Percentiles rank a stretch among this genome's conserved stretches.
phyloP scores from a whole-genome alignment of 352 stramenopile species.

The Pythium sukuiense region DNA sequence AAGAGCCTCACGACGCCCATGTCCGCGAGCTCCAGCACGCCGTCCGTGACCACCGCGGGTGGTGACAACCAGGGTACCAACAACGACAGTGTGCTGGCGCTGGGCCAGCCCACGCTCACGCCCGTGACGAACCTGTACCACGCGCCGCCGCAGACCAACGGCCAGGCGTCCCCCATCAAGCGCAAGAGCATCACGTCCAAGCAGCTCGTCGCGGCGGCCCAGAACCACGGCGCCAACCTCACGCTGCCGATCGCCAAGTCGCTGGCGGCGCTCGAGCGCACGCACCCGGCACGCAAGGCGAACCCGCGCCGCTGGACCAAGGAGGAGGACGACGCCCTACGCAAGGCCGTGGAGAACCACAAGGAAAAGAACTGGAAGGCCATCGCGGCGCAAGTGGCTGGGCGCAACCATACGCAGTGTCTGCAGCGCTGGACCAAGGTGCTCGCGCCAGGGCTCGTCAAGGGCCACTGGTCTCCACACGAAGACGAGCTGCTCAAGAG shows the following conservation, averaged over 20 bases:
- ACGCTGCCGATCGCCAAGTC: slow-evolving; percentile 33
- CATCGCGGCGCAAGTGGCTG: slow-evolving; percentile 85
- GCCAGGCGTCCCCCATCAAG: slow-evolving; percentile 62
- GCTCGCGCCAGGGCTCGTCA: slow-evolving; percentile 83
- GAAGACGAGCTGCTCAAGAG: slow-evolving; percentile 82
- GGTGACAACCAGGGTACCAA: slow-evolving; percentile 1
- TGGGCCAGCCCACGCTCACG: slow-evolving; percentile 14
- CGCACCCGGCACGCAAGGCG: slow-evolving; percentile 60
- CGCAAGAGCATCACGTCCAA: slow-evolving; percentile 80
- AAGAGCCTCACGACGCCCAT: slow-evolving; percentile 27
- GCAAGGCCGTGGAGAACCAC: slow-evolving; percentile 81
- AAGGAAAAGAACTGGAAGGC: slow-evolving; percentile 92
- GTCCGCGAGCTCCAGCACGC: slow-evolving; percentile 5
- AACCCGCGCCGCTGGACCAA: slow-evolving; percentile 85
- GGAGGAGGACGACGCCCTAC: slow-evolving; percentile 88
- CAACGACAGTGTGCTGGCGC: slow-evolving; percentile 1
- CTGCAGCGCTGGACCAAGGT: slow-evolving; percentile 92
- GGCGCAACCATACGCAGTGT: slow-evolving; percentile 90
- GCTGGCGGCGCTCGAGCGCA: slow-evolving; percentile 31
- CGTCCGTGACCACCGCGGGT: background rate
- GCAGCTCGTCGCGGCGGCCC: slow-evolving; percentile 47
- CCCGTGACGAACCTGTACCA: slow-evolving; percentile 32
- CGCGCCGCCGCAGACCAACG: slow-evolving; percentile 18
- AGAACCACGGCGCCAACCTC: slow-evolving; percentile 20
- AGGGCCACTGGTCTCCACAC: slow-evolving; percentile 90